Conservation (phyloP, 2,329 filamentous ascomycete genomes). For the Pseudocercospora vitis region DNA sequence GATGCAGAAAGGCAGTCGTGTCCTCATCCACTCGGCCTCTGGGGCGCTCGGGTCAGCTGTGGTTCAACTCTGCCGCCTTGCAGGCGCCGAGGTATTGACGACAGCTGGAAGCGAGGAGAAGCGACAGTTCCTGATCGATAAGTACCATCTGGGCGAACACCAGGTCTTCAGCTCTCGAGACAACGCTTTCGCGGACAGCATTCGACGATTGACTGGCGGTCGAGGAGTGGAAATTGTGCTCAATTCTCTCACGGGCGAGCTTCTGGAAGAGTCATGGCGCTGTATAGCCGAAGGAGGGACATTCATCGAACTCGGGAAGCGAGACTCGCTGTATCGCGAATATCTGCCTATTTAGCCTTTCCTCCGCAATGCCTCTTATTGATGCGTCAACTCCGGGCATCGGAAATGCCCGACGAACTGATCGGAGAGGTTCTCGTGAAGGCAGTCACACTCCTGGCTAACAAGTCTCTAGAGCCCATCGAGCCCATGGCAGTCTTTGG, state of each 20-base stretch:
- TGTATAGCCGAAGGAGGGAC: constrained; percentile 34
- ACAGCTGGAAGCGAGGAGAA: constrained; percentile 33
- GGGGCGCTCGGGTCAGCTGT: constrained; percentile 34
- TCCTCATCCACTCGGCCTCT: constrained; percentile 37
- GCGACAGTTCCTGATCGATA: constrained; percentile 25
- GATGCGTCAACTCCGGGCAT: neutral
- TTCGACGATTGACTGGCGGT: constrained; percentile 19
- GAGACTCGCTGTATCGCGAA: constrained; percentile 18
- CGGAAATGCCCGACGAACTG: neutral
- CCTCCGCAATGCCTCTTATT: neutral
- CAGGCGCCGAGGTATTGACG: constrained; percentile 31
- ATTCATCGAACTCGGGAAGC: constrained; percentile 31
- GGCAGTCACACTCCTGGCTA: constrained; percentile 12
- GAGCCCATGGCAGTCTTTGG: neutral
- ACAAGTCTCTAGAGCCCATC: neutral
- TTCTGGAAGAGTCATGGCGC: constrained; percentile 17
- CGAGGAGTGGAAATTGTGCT: constrained; percentile 19
- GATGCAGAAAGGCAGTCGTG: constrained; percentile 35
- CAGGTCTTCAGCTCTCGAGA: constrained; percentile 4
- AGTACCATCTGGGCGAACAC: neutral
- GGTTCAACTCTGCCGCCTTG: constrained; percentile 27
- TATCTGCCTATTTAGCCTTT: constrained; percentile 8
- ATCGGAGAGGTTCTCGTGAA: neutral
- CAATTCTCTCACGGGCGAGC: constrained; percentile 19
- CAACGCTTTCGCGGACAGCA: neutral